These are phyloP conservation scores for Hura crepitans DNA, from an alignment of 441 rosid genomes.

Conservation along the genomic window DNA sequence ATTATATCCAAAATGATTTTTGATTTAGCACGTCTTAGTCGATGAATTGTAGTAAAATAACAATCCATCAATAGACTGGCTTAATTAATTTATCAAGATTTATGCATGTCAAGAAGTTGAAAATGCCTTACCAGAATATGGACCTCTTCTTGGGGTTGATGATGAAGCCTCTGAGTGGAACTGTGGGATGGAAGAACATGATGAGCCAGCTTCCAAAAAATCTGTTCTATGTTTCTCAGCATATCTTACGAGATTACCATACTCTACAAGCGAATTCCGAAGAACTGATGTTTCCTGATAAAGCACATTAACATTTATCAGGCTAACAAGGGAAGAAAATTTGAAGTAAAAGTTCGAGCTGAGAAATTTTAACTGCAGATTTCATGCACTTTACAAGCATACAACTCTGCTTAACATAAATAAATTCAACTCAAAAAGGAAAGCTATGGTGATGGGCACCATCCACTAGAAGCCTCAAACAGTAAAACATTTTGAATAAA, in stretches of 20 bases:
- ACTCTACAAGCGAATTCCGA: slow-evolving; percentile 54
- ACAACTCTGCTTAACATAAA: no score
- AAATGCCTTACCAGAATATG: slow-evolving; percentile 53
- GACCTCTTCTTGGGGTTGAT: slow-evolving; percentile 47
- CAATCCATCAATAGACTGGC: no score
- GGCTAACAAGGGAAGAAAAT: slow-evolving; percentile 2
- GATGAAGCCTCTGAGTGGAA: slow-evolving; percentile 46
- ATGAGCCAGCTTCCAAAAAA: slow-evolving; percentile 50
- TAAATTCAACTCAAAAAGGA: no score
- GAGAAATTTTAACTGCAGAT: background rate
- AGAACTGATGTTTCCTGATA: slow-evolving; percentile 67
- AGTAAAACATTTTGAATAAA: background rate
- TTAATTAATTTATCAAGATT: background rate
- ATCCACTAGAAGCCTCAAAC: background rate
- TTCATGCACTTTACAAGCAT: background rate
- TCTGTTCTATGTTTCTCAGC: slow-evolving; percentile 61
- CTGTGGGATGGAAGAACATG: slow-evolving; percentile 46
- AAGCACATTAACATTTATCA: slow-evolving; percentile 24
- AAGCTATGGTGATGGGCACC: background rate
- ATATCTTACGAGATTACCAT: slow-evolving; percentile 56
- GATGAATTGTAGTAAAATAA: background rate
- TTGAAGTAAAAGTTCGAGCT: background rate
- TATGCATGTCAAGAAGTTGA: slow-evolving; percentile 1
- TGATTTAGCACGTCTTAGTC: background rate
- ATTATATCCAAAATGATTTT: background rate